These are phyloP conservation scores for Populus alba DNA, from an alignment of 345 rosid species.

Conservation along the genomic window DNA sequence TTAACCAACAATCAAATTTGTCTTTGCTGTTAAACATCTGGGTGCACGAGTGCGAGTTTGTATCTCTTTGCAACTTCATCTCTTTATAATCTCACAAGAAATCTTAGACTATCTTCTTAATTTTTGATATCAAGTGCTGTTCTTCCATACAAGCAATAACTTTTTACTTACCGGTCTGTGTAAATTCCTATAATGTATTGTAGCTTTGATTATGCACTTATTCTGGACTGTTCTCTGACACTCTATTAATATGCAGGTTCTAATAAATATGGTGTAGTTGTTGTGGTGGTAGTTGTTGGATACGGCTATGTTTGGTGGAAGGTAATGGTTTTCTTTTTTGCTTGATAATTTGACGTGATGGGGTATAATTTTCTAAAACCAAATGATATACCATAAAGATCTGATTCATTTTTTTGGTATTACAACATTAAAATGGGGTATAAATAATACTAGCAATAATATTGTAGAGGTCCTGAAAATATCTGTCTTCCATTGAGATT, in stretches of 20 bases:
- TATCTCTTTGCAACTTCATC: neutral
- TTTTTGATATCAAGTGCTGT: neutral
- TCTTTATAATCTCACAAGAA: neutral
- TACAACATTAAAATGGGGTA: neutral
- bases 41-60: neutral
- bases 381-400: neutral
- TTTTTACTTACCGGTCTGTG: neutral
- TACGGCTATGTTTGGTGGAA: constrained; percentile 84
- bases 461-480: neutral
- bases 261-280: constrained; percentile 43
- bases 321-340: constrained; percentile 35
- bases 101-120: neutral
- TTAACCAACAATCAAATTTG: neutral
- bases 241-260: constrained; percentile 42
- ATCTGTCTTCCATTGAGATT: neutral
- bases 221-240: neutral
- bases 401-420: neutral
- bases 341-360: neutral
- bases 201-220: constrained; percentile 8
- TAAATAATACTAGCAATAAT: neutral
- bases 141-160: neutral
- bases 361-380: neutral
- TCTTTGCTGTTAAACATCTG: neutral
- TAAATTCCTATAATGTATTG: neutral
- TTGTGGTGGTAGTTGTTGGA: constrained; percentile 56